A percentile compares a stretch with the other conserved stretches of the same genome.
Conservation (phyloP, 2,329 filamentous ascomycete species). For the Beauveria scarabaeidicola region DNA sequence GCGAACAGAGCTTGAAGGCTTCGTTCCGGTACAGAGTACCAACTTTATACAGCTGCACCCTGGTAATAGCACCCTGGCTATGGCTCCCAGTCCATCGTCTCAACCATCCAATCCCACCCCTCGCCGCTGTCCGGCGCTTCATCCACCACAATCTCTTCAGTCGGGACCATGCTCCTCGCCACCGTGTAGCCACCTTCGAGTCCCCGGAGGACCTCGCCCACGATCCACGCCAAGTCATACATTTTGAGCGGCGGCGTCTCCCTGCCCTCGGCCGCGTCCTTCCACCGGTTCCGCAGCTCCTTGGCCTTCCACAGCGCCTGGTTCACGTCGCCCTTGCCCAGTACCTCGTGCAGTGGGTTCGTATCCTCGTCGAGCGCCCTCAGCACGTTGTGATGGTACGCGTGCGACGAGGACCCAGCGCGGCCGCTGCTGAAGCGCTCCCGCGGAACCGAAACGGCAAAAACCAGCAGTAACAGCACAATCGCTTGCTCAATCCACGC, state of each 20-base stretch:
- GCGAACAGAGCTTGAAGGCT: no score
- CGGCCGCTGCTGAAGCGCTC: conserved; percentile 4
- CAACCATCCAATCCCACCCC: conserved; percentile 49
- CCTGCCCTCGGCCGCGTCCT: conserved; percentile 48
- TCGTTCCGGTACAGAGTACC: no score
- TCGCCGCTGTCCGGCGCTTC: conserved; percentile 17
- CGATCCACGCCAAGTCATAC: conserved; percentile 54
- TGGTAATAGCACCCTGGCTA: background rate
- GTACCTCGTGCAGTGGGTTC: conserved; percentile 46
- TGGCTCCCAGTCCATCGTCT: conserved; percentile 52
- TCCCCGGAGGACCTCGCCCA: conserved; percentile 47
- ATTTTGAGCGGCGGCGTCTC: conserved; percentile 39
- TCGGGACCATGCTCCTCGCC: conserved; percentile 36
- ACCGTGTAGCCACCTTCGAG: conserved; percentile 49
- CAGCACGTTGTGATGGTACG: conserved; percentile 63
- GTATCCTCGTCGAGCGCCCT: conserved; percentile 46
- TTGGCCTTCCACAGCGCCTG: conserved; percentile 57
- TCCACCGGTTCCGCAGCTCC: conserved; percentile 64
- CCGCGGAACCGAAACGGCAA: conserved; percentile 44
- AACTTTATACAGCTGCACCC: no score
- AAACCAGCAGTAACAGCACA: conserved; percentile 57
- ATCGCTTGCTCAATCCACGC: conserved; percentile 62
- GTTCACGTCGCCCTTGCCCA: conserved; percentile 48
- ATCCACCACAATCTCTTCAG: background rate
- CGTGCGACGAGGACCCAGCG: conserved; percentile 29